Conservation (phyloP, 192 early-diverging fungal genomes). For the Dissophora globulifera region DNA sequence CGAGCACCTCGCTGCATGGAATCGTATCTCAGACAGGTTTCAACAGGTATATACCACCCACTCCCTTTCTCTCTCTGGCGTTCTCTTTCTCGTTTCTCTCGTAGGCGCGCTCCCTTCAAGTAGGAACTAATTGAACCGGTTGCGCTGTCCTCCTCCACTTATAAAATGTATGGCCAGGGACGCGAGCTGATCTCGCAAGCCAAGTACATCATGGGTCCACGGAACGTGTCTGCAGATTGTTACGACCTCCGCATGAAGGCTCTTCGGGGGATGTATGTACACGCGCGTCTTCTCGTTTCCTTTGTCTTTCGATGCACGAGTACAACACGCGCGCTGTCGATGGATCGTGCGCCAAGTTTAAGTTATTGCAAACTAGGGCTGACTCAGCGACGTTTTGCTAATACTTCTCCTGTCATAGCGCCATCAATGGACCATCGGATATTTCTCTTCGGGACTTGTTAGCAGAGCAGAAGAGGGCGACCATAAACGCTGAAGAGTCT, state of each 20-base stretch:
- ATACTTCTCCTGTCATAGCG: not conserved
- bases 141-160: not conserved
- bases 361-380: too few species aligned
- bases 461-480: constrained; percentile 8
- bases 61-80: not conserved
- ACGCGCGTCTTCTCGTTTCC: not conserved
- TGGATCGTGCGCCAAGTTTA: too few species aligned
- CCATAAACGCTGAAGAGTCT: constrained; percentile 1
- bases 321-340: too few species aligned
- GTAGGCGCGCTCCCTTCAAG: too few species aligned
- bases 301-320: not conserved
- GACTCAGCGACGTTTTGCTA: not conserved
- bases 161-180: too few species aligned
- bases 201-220: constrained; percentile 50
- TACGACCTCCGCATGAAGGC: constrained; percentile 52
- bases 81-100: too few species aligned
- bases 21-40: constrained; percentile 35
- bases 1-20: constrained; percentile 32
- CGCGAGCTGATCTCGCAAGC: constrained; percentile 43
- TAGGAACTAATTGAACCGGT: not conserved
- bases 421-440: constrained; percentile 5
- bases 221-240: constrained; percentile 47
- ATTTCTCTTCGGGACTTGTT: constrained; percentile 12
- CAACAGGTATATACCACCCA: constrained; percentile 29
- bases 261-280: constrained; percentile 42